Evolutionary conservation across 2,329 filamentous ascomycete genomes (phyloP).

Genomic region (Penicillium olsonii): DNA sequence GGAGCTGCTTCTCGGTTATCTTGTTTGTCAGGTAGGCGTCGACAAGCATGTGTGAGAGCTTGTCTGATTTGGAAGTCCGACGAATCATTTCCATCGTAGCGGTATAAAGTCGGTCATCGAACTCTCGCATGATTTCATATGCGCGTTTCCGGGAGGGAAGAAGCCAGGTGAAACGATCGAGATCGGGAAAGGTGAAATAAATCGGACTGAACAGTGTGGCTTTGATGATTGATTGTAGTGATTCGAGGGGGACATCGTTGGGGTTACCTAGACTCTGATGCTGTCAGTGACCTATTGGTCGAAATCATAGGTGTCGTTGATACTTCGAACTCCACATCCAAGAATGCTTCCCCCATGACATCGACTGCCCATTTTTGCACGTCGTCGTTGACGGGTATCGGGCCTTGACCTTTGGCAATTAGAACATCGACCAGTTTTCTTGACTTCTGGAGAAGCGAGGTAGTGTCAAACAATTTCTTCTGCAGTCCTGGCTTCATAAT

Average conservation of each 20-base stretch:
- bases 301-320: too few relatives aligned
- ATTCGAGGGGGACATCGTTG: conserved; percentile 20
- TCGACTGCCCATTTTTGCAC: conserved; percentile 31
- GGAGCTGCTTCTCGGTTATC: conserved; percentile 40
- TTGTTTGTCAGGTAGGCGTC: conserved; percentile 24
- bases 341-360: conserved; percentile 28
- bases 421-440: conserved; percentile 26
- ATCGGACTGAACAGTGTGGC: conserved; percentile 28
- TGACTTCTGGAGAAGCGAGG: conserved; percentile 25
- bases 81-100: conserved; percentile 12
- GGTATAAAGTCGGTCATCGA: conserved; percentile 20
- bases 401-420: conserved; percentile 19
- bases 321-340: conserved; percentile 30
- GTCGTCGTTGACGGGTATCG: conserved; percentile 23
- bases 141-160: conserved; percentile 23
- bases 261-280: conserved; percentile 24
- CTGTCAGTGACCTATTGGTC: too few relatives aligned
- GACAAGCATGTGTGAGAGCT: conserved; percentile 26
- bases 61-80: conserved; percentile 7
- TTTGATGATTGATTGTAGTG: conserved; percentile 29
- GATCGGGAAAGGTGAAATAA: conserved; percentile 30
- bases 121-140: conserved; percentile 28
- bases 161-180: conserved; percentile 24
- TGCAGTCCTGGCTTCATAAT: conserved; percentile 43
- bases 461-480: conserved; percentile 25